These are phyloP conservation scores for Paspalum vaginatum DNA, from an alignment of 176 grass and related monocot genomes.

Conservation along the genomic window DNA sequence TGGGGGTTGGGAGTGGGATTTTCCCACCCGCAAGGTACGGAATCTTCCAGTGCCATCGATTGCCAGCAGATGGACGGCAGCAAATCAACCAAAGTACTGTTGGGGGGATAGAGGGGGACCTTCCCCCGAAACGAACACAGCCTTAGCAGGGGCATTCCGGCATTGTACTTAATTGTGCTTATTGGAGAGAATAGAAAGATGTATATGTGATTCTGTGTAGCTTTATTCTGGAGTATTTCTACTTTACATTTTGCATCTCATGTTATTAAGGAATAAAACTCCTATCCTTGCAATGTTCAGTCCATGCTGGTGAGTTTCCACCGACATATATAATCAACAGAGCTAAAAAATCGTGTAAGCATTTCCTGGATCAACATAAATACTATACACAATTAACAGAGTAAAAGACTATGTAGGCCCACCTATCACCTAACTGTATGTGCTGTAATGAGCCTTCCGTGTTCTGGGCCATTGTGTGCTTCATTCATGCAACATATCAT, in stretches of 20 bases:
- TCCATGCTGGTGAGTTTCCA: not conserved
- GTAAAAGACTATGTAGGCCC: not conserved
- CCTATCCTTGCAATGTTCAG: not conserved
- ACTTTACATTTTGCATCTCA: conserved; percentile 10
- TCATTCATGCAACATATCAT: not conserved
- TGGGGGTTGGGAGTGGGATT: too few relatives aligned
- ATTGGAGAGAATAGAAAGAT: not conserved
- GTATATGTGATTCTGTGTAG: not conserved
- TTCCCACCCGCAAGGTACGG: too few relatives aligned
- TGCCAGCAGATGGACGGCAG: too few relatives aligned
- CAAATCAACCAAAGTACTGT: too few relatives aligned
- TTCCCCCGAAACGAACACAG: too few relatives aligned
- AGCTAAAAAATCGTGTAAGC: not conserved
- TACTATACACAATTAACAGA: too few relatives aligned
- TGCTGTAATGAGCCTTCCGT: not conserved
- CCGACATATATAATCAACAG: not conserved
- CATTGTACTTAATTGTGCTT: not conserved
- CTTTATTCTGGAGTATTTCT: not conserved
- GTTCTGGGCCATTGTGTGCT: not conserved
- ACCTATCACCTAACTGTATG: not conserved
- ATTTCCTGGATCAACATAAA: not conserved
- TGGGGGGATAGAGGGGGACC: too few relatives aligned
- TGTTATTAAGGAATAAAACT: conserved; percentile 14
- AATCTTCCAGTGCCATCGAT: too few relatives aligned
- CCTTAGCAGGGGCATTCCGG: not conserved